phyloP scores from a whole-genome alignment of 371 early-diverging fungal species.

The Parasitella parasitica region DNA sequence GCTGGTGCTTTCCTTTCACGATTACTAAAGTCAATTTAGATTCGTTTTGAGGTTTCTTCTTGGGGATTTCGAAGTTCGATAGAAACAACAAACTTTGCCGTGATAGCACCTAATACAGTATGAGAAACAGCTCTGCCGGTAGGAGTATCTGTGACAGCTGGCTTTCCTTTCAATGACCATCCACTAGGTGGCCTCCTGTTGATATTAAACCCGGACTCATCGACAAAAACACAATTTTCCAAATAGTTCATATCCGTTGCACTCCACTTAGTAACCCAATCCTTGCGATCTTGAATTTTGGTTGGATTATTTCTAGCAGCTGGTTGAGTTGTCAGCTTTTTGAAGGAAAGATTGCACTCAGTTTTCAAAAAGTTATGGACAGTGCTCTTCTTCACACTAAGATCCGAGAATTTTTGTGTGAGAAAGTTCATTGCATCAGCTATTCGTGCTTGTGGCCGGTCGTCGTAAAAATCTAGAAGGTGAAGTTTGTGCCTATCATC shows the following conservation, averaged over 20 bases:
- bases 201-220: conserved; percentile 7
- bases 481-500: conserved; percentile 17
- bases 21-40: conserved; percentile 1
- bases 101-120: conserved; percentile 8
- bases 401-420: conserved; percentile 12
- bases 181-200: conserved; percentile 6
- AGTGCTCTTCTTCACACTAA: conserved; percentile 13
- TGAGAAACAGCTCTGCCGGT: conserved; percentile 4
- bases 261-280: conserved; percentile 10
- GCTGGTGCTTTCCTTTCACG: conserved; percentile 13
- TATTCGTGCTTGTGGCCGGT: conserved; percentile 8
- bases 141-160: conserved; percentile 6
- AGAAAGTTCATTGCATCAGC: conserved; percentile 13
- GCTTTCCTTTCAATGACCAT: conserved; percentile 5
- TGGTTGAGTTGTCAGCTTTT: conserved; percentile 10
- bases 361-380: conserved; percentile 14
- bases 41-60: neutral
- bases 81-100: conserved; percentile 4
- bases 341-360: conserved; percentile 18
- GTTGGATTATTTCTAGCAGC: conserved; percentile 15
- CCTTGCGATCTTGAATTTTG: conserved; percentile 1
- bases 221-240: neutral
- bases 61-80: neutral
- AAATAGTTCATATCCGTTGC: conserved; percentile 6
- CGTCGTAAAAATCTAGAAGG: conserved; percentile 13